A percentile compares a stretch with the other conserved stretches of the same genome.
These are phyloP conservation scores for Verticillium dahliae DNA, from an alignment of 2,329 filamentous ascomycete genomes.

Conservation along the genomic window DNA sequence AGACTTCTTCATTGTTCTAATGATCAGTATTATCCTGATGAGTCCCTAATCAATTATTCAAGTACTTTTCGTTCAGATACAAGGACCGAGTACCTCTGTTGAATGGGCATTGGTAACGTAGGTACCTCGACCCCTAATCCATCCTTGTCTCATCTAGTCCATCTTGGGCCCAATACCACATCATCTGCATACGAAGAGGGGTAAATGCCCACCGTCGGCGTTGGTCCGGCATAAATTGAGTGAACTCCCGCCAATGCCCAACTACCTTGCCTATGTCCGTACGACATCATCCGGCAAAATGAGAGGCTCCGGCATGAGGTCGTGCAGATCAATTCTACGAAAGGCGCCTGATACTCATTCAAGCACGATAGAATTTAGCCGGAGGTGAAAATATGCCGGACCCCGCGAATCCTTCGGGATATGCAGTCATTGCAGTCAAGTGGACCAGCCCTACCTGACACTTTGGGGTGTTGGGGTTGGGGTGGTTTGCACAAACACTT, in stretches of 20 bases:
- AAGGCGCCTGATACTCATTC: background rate
- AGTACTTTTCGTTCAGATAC: too few species aligned
- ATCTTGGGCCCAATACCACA: background rate
- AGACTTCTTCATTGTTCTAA: too few species aligned
- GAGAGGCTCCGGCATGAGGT: background rate
- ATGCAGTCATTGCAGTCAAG: background rate
- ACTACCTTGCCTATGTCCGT: background rate
- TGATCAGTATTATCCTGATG: too few species aligned
- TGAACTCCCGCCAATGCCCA: background rate
- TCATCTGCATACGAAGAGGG: background rate
- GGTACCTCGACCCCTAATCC: too few species aligned
- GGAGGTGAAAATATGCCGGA: background rate
- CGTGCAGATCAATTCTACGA: background rate
- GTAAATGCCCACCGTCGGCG: background rate
- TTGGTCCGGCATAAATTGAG: background rate
- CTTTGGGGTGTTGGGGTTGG: background rate
- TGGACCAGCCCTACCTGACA: background rate
- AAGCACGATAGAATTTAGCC: background rate
- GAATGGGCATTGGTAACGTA: too few species aligned
- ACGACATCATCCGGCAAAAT: background rate
- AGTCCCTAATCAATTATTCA: too few species aligned
- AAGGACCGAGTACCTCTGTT: too few species aligned
- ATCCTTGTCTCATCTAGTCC: too few species aligned
- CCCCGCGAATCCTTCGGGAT: background rate
- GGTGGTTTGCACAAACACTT: too few species aligned